Evolutionary conservation across 1,284 basidiomycete species (phyloP).

Genomic region (Cryptococcus sp.): DNA sequence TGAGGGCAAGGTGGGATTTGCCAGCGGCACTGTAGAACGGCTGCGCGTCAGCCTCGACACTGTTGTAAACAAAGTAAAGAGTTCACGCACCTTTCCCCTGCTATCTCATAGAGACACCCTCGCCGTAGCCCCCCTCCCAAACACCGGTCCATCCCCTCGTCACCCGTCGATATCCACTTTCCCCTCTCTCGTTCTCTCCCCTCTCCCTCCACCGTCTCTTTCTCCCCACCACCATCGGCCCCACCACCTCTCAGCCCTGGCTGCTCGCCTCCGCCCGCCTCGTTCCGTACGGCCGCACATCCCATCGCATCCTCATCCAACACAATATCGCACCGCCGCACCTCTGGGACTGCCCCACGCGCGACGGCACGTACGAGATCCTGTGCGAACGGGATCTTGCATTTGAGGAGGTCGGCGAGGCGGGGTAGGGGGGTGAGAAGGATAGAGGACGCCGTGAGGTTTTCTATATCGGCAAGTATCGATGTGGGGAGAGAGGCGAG

Average conservation of each 20-base stretch:
- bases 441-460: constrained; percentile 19
- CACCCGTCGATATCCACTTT: constrained; percentile 59
- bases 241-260: background rate
- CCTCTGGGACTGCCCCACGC: background rate
- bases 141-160: constrained; percentile 60
- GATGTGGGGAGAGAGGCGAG: background rate
- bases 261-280: background rate
- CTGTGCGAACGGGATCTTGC: constrained; percentile 15
- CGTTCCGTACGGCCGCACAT: background rate
- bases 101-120: constrained; percentile 76
- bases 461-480: constrained; percentile 4
- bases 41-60: background rate
- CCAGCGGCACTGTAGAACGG: constrained; percentile 65
- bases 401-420: constrained; percentile 8
- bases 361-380: constrained; percentile 16
- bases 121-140: constrained; percentile 72
- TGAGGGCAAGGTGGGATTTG: constrained; percentile 79
- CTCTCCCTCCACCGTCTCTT: background rate
- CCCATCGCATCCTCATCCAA: background rate
- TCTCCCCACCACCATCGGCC: background rate
- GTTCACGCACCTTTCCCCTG: constrained; percentile 70
- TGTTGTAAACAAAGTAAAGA: background rate
- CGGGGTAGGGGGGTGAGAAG: constrained; percentile 33
- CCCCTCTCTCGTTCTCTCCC: constrained; percentile 9
- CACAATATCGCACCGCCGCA: background rate